Base-by-base conservation (phyloP, 768 basidiomycete genomes). In the Nidula microcarpa region DNA sequence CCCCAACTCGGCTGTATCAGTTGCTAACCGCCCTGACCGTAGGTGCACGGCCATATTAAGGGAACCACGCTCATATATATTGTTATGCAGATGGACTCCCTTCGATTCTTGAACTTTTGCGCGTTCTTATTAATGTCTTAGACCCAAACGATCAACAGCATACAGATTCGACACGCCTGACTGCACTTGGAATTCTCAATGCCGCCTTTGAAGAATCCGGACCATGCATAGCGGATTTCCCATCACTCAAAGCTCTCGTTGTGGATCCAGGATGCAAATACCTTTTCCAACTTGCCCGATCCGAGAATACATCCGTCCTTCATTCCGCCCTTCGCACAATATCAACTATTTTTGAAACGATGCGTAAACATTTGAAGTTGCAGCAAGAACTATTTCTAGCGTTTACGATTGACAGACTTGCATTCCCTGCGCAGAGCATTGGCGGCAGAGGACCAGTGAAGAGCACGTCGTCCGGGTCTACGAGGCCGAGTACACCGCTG, bases 301-400 rank as follows among this genome's bases (percentile, higher is more conserved):
- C 94, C 1, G 94, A 97, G 57, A 90, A 91, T 54, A 79, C 82
- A 7, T 77, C 80, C 46, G 81, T 99, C 48, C 78, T 98, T 8
- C 86, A 92, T 44, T 75, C 83, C 51, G 79, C 94, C 14, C 75
- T 99, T 30, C 87, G 96, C 23, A 87, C 90, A 1, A 90, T 92
- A 57, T 85, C 91, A 10, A 93, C 92, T 6, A 78, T 98, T 56
- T 87, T 98, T 61, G 86, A 91, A 53, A 89, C 92, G 2, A 87
- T 95, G 83, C 83, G 89, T 2, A 77, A 78, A 44, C 80, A 93
- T 62, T 76, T 99, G 51, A 98, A 97, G 68, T 75, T 97, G 16
- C 97, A 99, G 62, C 91, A 94, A 62, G 97, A 99, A 62, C 81
- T 99, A 4, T 97, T 94, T 71, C 74, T 99, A 30, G 86, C 94